Conservation (phyloP, 2,329 filamentous ascomycete species). For the Knufia fluminis region DNA sequence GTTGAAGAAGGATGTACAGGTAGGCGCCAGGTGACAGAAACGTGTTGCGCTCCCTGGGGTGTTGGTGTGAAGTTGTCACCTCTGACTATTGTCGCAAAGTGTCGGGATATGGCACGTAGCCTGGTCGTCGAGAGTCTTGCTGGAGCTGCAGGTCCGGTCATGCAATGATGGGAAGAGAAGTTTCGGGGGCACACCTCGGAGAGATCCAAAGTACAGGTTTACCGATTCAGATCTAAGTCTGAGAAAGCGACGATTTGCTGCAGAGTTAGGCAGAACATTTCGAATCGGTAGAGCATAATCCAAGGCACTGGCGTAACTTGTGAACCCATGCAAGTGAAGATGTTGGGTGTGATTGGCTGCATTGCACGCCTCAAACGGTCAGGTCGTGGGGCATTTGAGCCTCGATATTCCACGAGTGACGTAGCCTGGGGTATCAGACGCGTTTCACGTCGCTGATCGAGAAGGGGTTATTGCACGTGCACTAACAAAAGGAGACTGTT, state of each 20-base stretch:
- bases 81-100: not conserved
- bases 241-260: not conserved
- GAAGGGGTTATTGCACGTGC: not conserved
- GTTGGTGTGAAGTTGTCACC: too few species aligned
- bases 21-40: too few species aligned
- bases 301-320: not conserved
- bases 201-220: too few species aligned
- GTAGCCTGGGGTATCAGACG: not conserved
- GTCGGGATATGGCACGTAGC: too few species aligned
- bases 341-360: not conserved
- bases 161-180: too few species aligned
- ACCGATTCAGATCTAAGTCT: not conserved
- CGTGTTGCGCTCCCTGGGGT: too few species aligned
- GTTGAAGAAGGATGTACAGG: not conserved
- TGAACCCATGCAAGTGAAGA: not conserved
- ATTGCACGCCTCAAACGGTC: not conserved
- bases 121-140: too few species aligned
- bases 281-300: not conserved
- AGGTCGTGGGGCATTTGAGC: not conserved
- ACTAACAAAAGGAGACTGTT: not conserved
- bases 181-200: too few species aligned
- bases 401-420: not conserved
- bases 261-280: not conserved
- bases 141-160: too few species aligned
- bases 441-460: conserved; percentile 1